phyloP scores from a whole-genome alignment of 2,329 filamentous ascomycete genomes.

The Pseudogymnoascus destructans region DNA sequence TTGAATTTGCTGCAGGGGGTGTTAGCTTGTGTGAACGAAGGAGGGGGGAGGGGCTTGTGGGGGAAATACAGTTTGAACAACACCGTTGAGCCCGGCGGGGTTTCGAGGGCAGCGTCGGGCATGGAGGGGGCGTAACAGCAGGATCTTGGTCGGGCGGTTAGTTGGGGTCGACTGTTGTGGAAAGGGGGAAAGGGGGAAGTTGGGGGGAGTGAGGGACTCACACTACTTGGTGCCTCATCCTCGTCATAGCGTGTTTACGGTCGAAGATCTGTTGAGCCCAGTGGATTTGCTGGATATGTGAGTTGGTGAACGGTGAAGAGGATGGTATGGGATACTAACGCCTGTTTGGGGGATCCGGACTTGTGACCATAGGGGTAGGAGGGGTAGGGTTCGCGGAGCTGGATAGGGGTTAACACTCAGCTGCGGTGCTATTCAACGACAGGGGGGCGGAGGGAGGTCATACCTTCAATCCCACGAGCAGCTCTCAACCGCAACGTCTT shows the following conservation, averaged over 20 bases:
- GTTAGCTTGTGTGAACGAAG: too few relatives aligned
- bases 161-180: background rate
- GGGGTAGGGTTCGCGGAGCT: background rate
- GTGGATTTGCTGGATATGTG: conserved; percentile 34
- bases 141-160: conserved; percentile 28
- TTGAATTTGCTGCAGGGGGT: conserved; percentile 38
- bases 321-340: conserved; percentile 19
- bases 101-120: conserved; percentile 31
- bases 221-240: conserved; percentile 32
- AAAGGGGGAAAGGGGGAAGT: background rate
- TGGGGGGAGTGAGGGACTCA: conserved; percentile 22
- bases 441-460: conserved; percentile 12
- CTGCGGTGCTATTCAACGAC: background rate
- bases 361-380: background rate
- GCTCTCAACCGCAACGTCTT: conserved; percentile 40
- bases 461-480: conserved; percentile 36
- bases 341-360: conserved; percentile 10
- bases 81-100: conserved; percentile 36
- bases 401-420: background rate
- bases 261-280: conserved; percentile 52
- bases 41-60: background rate
- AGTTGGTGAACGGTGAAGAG: conserved; percentile 12
- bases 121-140: conserved; percentile 35
- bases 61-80: conserved; percentile 40
- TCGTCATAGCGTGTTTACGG: conserved; percentile 38